These are phyloP conservation scores for Allomyces javanicus DNA, from an alignment of 192 early-diverging fungal species.

Conservation along the genomic window DNA sequence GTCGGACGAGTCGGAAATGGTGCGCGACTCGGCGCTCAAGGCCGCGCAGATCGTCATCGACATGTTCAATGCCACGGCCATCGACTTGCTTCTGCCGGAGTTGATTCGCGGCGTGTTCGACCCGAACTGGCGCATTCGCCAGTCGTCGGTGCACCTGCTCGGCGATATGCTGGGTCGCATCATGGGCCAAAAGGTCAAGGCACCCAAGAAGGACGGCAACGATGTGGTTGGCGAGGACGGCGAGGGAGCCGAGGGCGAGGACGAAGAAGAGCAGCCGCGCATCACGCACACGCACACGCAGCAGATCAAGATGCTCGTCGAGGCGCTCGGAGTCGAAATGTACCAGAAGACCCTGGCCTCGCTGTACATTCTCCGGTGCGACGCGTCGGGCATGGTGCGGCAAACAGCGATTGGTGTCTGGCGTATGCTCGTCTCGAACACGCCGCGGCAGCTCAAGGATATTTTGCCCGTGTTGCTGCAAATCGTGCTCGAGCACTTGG, in stretches of 20 bases:
- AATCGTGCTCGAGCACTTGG: conserved; percentile 79
- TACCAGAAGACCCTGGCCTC: conserved; percentile 68
- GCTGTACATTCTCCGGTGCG: conserved; percentile 80
- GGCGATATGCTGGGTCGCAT: conserved; percentile 87
- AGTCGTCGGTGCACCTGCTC: conserved; percentile 79
- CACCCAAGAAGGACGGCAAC: conserved; percentile 22
- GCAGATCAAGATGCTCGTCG: conserved; percentile 21
- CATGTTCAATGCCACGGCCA: conserved; percentile 68
- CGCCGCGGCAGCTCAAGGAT: conserved; percentile 89
- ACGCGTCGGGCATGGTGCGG: conserved; percentile 60
- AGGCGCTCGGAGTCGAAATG: conserved; percentile 68
- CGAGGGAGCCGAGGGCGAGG: conserved; percentile 2
- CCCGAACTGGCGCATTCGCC: conserved; percentile 89
- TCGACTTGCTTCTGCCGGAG: conserved; percentile 78
- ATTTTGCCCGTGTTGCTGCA: conserved; percentile 80
- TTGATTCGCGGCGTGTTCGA: conserved; percentile 76
- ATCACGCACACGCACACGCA: conserved; percentile 4
- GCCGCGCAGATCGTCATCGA: conserved; percentile 84
- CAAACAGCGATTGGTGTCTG: conserved; percentile 77
- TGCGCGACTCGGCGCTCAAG: conserved; percentile 76
- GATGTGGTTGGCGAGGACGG: conserved; percentile 39
- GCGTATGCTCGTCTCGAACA: conserved; percentile 90
- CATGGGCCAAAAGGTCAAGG: conserved; percentile 56
- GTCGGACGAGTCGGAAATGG: conserved; percentile 86
- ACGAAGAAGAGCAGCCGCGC: conserved; percentile 1